phyloP scores from a whole-genome alignment of 306 rosid genomes.

The Geum urbanum region DNA sequence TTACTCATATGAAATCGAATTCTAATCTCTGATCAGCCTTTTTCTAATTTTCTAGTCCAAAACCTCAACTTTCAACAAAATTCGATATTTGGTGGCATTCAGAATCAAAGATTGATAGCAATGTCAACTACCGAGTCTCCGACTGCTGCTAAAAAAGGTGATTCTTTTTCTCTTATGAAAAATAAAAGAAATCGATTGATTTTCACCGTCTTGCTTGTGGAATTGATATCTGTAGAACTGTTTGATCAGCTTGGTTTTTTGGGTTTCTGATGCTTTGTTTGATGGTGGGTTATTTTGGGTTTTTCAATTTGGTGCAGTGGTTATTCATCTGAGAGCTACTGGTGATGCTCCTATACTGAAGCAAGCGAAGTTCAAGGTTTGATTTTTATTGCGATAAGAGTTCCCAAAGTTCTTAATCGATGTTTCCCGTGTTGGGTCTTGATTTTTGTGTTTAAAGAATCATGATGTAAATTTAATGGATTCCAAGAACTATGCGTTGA shows the following conservation, averaged over 20 bases:
- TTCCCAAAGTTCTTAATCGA: neutral
- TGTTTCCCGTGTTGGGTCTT: neutral
- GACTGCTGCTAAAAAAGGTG: constrained; percentile 62
- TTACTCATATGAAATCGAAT: neutral
- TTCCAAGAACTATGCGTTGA: neutral
- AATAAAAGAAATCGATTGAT: neutral
- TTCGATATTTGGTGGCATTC: neutral
- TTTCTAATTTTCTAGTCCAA: neutral
- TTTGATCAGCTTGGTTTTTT: neutral
- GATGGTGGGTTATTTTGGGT: constrained; percentile 18
- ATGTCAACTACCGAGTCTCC: constrained; percentile 67
- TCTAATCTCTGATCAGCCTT: neutral
- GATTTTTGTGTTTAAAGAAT: neutral
- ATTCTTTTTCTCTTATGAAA: neutral
- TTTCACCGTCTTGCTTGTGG: neutral
- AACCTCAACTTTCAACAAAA: neutral
- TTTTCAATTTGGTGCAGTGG: constrained; percentile 49
- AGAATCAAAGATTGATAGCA: neutral
- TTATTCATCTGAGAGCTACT: constrained; percentile 94
- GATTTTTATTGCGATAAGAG: neutral
- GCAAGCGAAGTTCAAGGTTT: constrained; percentile 89
- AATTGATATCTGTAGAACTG: neutral
- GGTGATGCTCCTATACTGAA: constrained; percentile 97
- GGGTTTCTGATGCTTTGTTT: neutral
- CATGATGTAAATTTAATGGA: neutral